Evolutionary conservation across 106 monocot species (phyloP), one percentile per base, ranked within the genome.

Genomic region (Dioscorea dumetorum): DNA sequence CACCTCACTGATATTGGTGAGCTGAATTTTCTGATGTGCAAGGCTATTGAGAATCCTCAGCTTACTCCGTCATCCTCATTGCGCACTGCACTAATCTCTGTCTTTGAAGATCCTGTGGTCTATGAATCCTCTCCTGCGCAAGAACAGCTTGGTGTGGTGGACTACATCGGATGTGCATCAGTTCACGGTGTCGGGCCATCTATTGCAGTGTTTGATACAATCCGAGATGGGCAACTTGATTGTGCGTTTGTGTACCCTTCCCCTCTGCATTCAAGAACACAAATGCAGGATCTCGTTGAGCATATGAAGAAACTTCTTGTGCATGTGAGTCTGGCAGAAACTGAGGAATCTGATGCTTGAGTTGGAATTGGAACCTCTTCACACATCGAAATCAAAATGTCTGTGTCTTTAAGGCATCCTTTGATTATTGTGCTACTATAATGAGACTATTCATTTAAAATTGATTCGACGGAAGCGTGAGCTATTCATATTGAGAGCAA

Each of bases 1-100:
- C 91, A 95, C 59, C 75, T 95, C 3, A 75, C 76, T 1, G 95
- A 95, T 61, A 77, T 95, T 12, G 76, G 58, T 0, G 95, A 95
- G 17, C 84, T 95, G 60, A 95, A 91, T 80, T 83, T 82, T 66
- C 80, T 95, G 12, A 86, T 95, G 91, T 78, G 86, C 67, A 86
- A 86, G 76, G 91, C 95, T 50, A 86, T 91, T 19, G 84, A 95
- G 28, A 91, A 91, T 33, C 95, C 91, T 8, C 67, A 76, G 31
- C 81, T 95, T 19, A 95, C 95, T 0, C 79, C 80, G 2, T 63
- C 77, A 8, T 88, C 91, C 0, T 86, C 95, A 22, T 28, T 91
- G 63, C 68, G 95, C 33, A 91, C 95, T 0, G 85, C 88, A 0
- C 58, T 91, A 60, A 60, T 95, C 68, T 91, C 91, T 2, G 84